A percentile compares a stretch with the other conserved stretches of the same genome.
These are phyloP conservation scores for Hymenoscyphus linearis DNA, from an alignment of 2,329 filamentous ascomycete genomes.

Conservation along the genomic window DNA sequence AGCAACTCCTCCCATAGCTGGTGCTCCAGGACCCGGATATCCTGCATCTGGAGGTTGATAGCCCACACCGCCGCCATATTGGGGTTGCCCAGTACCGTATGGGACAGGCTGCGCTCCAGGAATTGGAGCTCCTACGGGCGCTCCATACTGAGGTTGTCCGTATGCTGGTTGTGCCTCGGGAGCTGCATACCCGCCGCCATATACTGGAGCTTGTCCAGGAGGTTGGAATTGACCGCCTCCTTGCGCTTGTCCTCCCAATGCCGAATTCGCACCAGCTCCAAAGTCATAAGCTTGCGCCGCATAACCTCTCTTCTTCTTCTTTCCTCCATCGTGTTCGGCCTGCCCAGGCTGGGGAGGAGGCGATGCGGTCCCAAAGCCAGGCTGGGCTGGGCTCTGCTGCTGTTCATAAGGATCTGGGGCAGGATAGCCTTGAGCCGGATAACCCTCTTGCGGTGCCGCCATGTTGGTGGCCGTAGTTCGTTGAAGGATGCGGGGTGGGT, in stretches of 20 bases:
- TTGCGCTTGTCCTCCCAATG: slow-evolving; percentile 60
- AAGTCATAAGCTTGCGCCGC: slow-evolving; percentile 94
- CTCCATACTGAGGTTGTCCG: slow-evolving; percentile 27
- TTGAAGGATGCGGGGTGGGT: neutral
- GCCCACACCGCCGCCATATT: slow-evolving; percentile 42
- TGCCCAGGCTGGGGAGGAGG: slow-evolving; percentile 30
- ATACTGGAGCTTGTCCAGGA: slow-evolving; percentile 32
- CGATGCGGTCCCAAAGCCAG: slow-evolving; percentile 24
- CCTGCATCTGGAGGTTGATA: slow-evolving; percentile 65
- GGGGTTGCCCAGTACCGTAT: slow-evolving; percentile 25
- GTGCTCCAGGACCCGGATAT: slow-evolving; percentile 51
- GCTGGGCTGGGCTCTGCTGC: slow-evolving; percentile 36
- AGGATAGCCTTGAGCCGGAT: slow-evolving; percentile 39
- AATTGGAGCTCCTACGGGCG: slow-evolving; percentile 35
- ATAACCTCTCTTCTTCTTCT: slow-evolving; percentile 92
- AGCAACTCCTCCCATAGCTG: slow-evolving; percentile 43
- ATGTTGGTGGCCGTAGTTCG: slow-evolving; percentile 30
- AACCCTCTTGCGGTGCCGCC: slow-evolving; percentile 47
- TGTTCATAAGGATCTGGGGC: slow-evolving; percentile 40
- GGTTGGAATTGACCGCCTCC: slow-evolving; percentile 42
- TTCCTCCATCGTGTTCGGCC: slow-evolving; percentile 42
- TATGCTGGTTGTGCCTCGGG: slow-evolving; percentile 28
- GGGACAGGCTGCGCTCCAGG: slow-evolving; percentile 30
- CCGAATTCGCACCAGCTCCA: slow-evolving; percentile 78
- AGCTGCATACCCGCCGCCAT: slow-evolving; percentile 31